Evolutionary conservation across 2,329 filamentous ascomycete genomes (phyloP).

Genomic region (Scedosporium dehoogii): DNA sequence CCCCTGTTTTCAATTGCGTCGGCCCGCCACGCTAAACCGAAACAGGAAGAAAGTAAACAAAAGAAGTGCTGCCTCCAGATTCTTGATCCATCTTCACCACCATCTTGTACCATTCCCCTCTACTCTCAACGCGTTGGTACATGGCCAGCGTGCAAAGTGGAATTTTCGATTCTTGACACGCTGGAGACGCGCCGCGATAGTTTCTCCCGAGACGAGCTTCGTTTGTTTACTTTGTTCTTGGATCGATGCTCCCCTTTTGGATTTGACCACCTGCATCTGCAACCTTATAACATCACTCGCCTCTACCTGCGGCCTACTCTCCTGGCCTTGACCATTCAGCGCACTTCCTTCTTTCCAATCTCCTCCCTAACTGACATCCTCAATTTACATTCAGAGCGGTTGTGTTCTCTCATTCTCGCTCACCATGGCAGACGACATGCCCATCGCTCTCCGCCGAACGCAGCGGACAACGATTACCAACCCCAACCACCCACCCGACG

Average conservation of each 20-base stretch:
- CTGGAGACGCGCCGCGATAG: background rate
- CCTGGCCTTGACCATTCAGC: background rate
- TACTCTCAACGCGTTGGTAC: background rate
- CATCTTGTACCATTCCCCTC: background rate
- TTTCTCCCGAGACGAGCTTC: background rate
- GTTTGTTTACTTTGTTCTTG: background rate
- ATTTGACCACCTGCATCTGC: background rate
- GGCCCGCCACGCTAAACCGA: background rate
- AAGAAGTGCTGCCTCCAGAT: background rate
- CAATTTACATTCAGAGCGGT: background rate
- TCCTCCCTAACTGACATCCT: background rate
- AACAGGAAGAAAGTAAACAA: background rate
- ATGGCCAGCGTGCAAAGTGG: background rate
- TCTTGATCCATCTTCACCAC: background rate
- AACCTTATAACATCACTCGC: background rate
- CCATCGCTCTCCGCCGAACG: conserved; percentile 44
- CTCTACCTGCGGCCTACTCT: background rate
- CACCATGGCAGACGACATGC: conserved; percentile 31
- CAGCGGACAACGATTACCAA: conserved; percentile 32
- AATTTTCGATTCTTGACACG: background rate
- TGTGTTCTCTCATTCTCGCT: background rate
- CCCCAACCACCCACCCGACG: conserved; percentile 13
- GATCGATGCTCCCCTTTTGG: background rate
- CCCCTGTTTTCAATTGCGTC: background rate
- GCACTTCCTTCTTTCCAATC: background rate